Evolutionary conservation across 2,329 filamentous ascomycete genomes (phyloP), one percentile per base, ranked within the genome.

Genomic region (Fusarium sp.): DNA sequence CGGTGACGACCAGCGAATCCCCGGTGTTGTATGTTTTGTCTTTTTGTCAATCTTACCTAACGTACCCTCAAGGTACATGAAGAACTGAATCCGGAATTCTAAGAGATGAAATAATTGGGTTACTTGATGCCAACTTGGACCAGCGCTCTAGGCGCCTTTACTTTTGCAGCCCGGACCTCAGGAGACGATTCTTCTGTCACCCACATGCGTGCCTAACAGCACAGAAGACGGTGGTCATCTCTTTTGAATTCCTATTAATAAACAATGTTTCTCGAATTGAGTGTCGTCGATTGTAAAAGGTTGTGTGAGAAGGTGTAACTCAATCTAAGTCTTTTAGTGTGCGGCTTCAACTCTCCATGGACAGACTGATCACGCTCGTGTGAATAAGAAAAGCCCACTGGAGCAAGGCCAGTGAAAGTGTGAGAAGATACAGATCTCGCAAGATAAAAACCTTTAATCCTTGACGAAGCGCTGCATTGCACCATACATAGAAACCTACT

Each of bases 181-280:
- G 13, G 28, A 30, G 28, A 30, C 28, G 28, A 14, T 7, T 14
- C 28, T 30, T 30, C 28, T 30, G 12, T 30, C 13, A 7, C 28
- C 28, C 13, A 14, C 28, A 2, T 7, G 2, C 28, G 13, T 14
- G 7, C 7, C 14, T 16, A 32, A 16, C 30, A 16, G 7, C 30
- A 16, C 16, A 32, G 14, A 32, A 16, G 4, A 16, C 4, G 30
- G 14, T 16, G 4, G 14, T 16, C 1, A 16, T 14, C 13, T 9
- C 30, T 16, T 9, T 7, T 1, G 9, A 1, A 16, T 16, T 32
- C 14, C 14, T 32, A 3, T 9, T 4, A 37, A 37, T 37, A 11
- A n/a, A n/a, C n/a, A n/a, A n/a, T n/a, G n/a, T 6, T 16, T 34
- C 5, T 12, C 3, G 4, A 0, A 12, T n/a, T 12, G 2, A n/a